Conservation (phyloP, 139 green algal species). For the Chlorella sp. region DNA sequence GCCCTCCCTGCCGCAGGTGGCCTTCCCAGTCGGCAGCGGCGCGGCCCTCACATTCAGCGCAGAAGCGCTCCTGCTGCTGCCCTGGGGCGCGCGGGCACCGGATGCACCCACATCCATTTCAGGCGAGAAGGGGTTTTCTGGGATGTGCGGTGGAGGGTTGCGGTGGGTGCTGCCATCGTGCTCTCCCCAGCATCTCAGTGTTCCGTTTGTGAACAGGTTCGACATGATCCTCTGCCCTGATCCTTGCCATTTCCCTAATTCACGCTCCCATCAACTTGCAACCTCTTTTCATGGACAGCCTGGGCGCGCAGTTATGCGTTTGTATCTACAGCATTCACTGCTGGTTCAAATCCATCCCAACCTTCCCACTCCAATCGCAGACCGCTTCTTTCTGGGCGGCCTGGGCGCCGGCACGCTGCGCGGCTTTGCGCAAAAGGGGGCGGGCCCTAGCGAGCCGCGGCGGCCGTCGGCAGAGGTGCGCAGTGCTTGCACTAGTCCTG, state of each 20-base stretch:
- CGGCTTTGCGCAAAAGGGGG: constrained; percentile 66
- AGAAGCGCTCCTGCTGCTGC: constrained; percentile 59
- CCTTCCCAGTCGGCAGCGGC: constrained; percentile 9
- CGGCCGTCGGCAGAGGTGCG: constrained; percentile 26
- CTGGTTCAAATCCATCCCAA: too few species aligned
- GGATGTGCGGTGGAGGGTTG: constrained; percentile 24
- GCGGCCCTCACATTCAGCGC: constrained; percentile 31
- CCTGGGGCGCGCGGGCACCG: constrained; percentile 45
- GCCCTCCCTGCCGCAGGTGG: background rate
- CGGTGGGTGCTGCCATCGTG: too few species aligned
- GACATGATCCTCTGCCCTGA: too few species aligned
- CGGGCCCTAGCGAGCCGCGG: constrained; percentile 62
- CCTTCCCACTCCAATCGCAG: background rate
- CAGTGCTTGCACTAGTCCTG: too few species aligned
- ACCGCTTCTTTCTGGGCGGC: constrained; percentile 77
- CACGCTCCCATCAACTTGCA: too few species aligned
- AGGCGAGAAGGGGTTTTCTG: too few species aligned
- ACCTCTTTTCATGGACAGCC: constrained; percentile 63
- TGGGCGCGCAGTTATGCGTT: too few species aligned
- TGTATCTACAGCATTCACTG: too few species aligned
- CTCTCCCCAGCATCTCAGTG: too few species aligned
- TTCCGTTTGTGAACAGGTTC: too few species aligned
- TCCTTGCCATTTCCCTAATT: too few species aligned
- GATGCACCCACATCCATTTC: constrained; percentile 49
- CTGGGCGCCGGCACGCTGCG: constrained; percentile 51